Evolutionary conservation across 257 asterid species (phyloP).

Genomic region (Gentiana straminea): DNA sequence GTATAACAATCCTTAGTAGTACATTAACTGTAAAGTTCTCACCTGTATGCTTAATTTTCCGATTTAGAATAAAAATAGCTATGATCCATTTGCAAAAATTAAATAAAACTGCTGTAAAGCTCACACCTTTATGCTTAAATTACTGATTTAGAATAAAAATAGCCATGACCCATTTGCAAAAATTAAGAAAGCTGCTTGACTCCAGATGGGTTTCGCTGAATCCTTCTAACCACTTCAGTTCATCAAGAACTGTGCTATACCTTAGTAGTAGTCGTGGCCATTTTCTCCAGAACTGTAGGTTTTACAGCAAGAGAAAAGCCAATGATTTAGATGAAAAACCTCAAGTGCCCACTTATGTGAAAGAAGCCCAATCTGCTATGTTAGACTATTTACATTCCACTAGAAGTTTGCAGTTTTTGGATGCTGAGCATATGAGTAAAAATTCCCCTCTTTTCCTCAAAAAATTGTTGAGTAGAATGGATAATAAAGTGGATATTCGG

Average conservation of each 20-base stretch:
- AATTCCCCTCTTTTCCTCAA: too few species aligned
- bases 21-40: not conserved
- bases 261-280: not conserved
- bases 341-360: too few species aligned
- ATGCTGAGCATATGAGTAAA: constrained; percentile 13
- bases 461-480: too few species aligned
- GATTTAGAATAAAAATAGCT: constrained; percentile 3
- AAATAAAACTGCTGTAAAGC: constrained; percentile 11
- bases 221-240: not conserved
- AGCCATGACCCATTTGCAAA: too few species aligned
- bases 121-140: too few species aligned
- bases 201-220: too few species aligned
- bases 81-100: constrained; percentile 39
- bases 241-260: constrained; percentile 25
- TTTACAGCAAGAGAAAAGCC: constrained; percentile 20
- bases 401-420: constrained; percentile 50
- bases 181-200: too few species aligned
- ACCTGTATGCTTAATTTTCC: not conserved
- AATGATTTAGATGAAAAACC: constrained; percentile 10
- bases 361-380: too few species aligned
- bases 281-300: constrained; percentile 22
- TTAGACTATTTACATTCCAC: constrained; percentile 28
- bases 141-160: too few species aligned
- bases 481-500: too few species aligned
- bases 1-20: constrained; percentile 1